Evolutionary conservation across 208 protist genomes (phyloP).

Genomic region (Leptomonas pyrrhocoris): DNA sequence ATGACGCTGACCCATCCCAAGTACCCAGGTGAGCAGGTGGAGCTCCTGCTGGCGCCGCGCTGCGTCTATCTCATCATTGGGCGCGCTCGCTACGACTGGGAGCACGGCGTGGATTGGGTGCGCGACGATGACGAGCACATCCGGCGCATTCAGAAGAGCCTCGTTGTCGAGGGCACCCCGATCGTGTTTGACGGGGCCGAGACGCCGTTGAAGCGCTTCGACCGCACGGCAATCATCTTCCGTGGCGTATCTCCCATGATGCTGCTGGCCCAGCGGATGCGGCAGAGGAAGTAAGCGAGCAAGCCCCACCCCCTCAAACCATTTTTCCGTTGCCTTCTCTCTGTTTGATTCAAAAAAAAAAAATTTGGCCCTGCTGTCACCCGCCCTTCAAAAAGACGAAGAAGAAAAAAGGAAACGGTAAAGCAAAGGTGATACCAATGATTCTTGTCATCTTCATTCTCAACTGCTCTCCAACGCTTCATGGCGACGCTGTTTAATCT

Average conservation of each 20-base stretch:
- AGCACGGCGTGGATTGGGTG: conserved; percentile 84
- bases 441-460: no score
- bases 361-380: background rate
- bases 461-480: no score
- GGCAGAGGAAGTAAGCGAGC: conserved; percentile 6
- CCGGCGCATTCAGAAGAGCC: conserved; percentile 50
- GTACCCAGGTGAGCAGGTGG: conserved; percentile 62
- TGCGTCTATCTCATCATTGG: conserved; percentile 75
- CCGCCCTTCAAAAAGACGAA: no score
- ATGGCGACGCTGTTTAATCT: no score
- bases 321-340: background rate
- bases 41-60: conserved; percentile 80
- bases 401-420: no score
- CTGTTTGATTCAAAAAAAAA: conserved; percentile 10
- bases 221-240: conserved; percentile 82
- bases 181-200: conserved; percentile 66
- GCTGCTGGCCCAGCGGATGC: conserved; percentile 55
- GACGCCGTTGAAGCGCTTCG: conserved; percentile 52
- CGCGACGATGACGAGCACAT: conserved; percentile 81
- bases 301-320: no score
- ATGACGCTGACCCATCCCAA: conserved; percentile 84
- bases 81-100: conserved; percentile 82
- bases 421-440: no score
- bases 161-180: conserved; percentile 62
- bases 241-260: conserved; percentile 82